Conservation (phyloP, 805 yeast genomes). For the Grigorovia transvaalensis region DNA sequence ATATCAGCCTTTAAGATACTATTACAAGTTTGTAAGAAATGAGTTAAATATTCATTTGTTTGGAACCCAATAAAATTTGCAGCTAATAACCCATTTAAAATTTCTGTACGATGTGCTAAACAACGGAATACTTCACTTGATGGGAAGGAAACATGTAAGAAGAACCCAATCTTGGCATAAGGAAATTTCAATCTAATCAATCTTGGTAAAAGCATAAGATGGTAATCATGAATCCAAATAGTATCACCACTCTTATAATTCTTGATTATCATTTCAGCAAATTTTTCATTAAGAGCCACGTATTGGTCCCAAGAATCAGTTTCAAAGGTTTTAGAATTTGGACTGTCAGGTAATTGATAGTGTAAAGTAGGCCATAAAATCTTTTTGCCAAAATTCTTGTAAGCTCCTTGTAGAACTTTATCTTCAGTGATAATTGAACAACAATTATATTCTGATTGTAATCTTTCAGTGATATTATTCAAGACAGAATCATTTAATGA, state of each 20-base stretch:
- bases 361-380: constrained; percentile 92
- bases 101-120: constrained; percentile 70
- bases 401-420: constrained; percentile 76
- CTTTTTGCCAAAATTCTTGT: constrained; percentile 82
- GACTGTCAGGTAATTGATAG: constrained; percentile 91
- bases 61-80: constrained; percentile 86
- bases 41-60: constrained; percentile 85
- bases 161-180: constrained; percentile 79
- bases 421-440: constrained; percentile 67
- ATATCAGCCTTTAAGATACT: constrained; percentile 76
- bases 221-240: constrained; percentile 93
- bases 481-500: constrained; percentile 51
- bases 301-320: constrained; percentile 80
- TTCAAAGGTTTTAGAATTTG: constrained; percentile 85
- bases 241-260: constrained; percentile 63
- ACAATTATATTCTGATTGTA: constrained; percentile 42
- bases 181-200: constrained; percentile 73
- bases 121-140: constrained; percentile 91
- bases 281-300: constrained; percentile 56
- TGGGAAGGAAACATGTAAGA: constrained; percentile 89
- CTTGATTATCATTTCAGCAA: constrained; percentile 66
- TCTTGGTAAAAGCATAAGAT: constrained; percentile 72
- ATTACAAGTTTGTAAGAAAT: constrained; percentile 84
- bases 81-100: constrained; percentile 77
- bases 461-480: constrained; percentile 37